Evolutionary conservation across 108 stramenopile genomes (phyloP).

Genomic region (Mediolabrus comicus): DNA sequence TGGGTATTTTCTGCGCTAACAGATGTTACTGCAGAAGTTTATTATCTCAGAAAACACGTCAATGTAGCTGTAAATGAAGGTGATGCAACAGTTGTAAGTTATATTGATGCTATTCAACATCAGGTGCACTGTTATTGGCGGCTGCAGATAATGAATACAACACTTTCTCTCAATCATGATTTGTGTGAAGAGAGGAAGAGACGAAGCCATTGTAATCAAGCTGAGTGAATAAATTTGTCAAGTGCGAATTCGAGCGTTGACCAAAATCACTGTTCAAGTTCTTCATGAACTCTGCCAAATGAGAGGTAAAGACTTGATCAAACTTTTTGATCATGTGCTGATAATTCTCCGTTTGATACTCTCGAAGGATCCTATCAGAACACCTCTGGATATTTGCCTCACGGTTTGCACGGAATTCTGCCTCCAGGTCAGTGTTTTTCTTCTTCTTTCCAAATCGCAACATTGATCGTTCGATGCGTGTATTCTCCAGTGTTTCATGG

Average conservation of each 20-base stretch:
- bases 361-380: constrained; percentile 54
- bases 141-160: background rate
- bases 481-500: constrained; percentile 29
- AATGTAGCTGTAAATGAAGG: background rate
- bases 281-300: constrained; percentile 78
- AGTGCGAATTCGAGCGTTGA: constrained; percentile 56
- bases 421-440: constrained; percentile 28
- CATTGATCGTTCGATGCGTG: constrained; percentile 47
- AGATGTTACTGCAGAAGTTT: constrained; percentile 12
- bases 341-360: constrained; percentile 69
- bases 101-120: too few relatives aligned
- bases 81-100: too few relatives aligned
- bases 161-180: background rate
- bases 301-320: constrained; percentile 72
- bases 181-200: constrained; percentile 40
- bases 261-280: constrained; percentile 41
- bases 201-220: constrained; percentile 89
- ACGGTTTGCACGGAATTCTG: constrained; percentile 59
- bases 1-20: constrained; percentile 9
- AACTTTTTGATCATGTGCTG: constrained; percentile 74
- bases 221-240: constrained; percentile 68
- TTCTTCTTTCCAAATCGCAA: constrained; percentile 18
- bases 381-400: constrained; percentile 30
- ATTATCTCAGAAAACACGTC: constrained; percentile 1
- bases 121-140: background rate